phyloP scores from a whole-genome alignment of 208 protist genomes.

The Kentomonas sorsogonicus region DNA sequence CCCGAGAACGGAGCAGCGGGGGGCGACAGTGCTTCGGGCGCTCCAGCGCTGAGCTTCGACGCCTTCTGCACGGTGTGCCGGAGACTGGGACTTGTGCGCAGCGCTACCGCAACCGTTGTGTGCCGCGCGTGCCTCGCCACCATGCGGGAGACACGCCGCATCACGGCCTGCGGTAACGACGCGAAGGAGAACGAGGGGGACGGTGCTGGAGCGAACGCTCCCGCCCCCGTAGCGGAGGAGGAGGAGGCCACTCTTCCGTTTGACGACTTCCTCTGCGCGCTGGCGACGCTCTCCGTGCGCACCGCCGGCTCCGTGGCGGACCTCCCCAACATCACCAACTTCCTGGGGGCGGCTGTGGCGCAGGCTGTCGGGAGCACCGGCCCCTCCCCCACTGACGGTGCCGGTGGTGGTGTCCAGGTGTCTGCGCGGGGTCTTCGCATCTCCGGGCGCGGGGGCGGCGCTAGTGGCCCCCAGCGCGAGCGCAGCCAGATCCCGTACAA shows the following conservation, averaged over 20 bases:
- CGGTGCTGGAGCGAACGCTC: too few species aligned
- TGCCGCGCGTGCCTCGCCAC: slow-evolving; percentile 1
- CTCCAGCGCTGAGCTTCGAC: neutral
- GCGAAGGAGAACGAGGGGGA: too few species aligned
- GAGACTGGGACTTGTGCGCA: neutral
- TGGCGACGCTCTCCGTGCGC: neutral
- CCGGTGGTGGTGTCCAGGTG: slow-evolving; percentile 7
- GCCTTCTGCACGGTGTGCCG: slow-evolving; percentile 5
- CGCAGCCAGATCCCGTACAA: slow-evolving; percentile 31
- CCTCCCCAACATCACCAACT: slow-evolving; percentile 2
- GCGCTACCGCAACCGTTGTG: neutral
- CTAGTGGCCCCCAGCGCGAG: neutral
- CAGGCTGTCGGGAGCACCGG: slow-evolving; percentile 1
- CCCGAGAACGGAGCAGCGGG: slow-evolving; percentile 2
- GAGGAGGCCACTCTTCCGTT: too few species aligned
- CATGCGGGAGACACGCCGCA: too few species aligned
- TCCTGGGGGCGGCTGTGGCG: slow-evolving; percentile 8
- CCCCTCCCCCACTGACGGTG: slow-evolving; percentile 3
- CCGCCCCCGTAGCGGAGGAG: too few species aligned
- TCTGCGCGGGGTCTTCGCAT: slow-evolving; percentile 6
- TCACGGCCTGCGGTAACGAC: too few species aligned
- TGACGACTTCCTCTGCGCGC: slow-evolving; percentile 1
- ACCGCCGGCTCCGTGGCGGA: neutral
- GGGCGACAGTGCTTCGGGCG: neutral
- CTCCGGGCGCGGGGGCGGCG: neutral